Evolutionary conservation across 2,329 filamentous ascomycete genomes (phyloP), one percentile per base, ranked within the genome.

Genomic region (Macrophomina tecta): DNA sequence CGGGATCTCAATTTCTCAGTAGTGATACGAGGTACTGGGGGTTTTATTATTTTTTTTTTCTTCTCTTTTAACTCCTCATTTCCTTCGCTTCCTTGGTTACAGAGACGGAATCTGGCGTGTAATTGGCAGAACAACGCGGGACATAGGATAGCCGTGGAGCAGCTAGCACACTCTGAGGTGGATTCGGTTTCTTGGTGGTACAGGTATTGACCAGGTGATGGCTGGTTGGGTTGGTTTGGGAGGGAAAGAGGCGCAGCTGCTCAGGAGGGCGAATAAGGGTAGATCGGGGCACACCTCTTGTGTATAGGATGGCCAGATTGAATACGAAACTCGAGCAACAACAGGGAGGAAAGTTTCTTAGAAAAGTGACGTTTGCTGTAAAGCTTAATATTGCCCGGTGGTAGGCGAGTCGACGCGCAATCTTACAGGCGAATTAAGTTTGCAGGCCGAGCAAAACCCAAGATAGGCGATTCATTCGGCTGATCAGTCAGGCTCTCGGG

Each of bases 231-330:
- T 38, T 36, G 9, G 23, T 11, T 16, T 28, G 9, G 16, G 30
- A n/a, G 58, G 58, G 11, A 49, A 51, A n/a, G 32, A 14, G 42
- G 30, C 56, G 56, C 56, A 48, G 58, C 58, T 38, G n/a, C 58
- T 46, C 58, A 45, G 16, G n/a, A 36, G 30, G 45, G 58, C 58
- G 32, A 62, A 49, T 32, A 38, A 36, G 58, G 58, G 45, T 49
- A 40, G 58, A 36, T 18, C 23, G 30, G 58, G 32, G 23, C 36
- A 14, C 36, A 14, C 38, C 58, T 49, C 42, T 49, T 38, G 40
- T 61, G 58, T 30, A 62, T 62, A 62, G 58, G 58, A 28, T 34
- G 58, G 56, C 42, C 58, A 62, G 58, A 62, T 62, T 62, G 58
- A 62, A 62, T 62, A 62, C 42, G 58, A 62, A 48, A 62, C 30